Evolutionary conservation across 352 stramenopile genomes (phyloP), one percentile per base, ranked within the genome.

Genomic region (Plasmopara muralis): DNA sequence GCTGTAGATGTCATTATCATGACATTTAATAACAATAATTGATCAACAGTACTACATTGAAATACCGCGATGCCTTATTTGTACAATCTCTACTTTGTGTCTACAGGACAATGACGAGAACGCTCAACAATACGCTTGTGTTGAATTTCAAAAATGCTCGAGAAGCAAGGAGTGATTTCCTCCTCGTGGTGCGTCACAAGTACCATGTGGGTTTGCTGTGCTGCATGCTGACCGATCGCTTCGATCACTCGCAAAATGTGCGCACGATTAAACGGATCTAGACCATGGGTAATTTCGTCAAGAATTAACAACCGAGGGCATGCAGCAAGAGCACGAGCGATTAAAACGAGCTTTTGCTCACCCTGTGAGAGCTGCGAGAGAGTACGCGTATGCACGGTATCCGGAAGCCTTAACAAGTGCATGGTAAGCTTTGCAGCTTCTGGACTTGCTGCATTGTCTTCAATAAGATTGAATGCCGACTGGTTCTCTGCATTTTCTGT

Each of bases 171-270:
- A 14, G 84, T 73, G 47, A 96, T 82, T 59, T 97, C 90, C 51
- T 97, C 87, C 30, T 92, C 72, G 58, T 97, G 87, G 65, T 98
- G 91, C 39, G 89, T 97, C 42, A 98, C 95, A 34, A 96, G 79
- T 29, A 98, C 74, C 56, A 97, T 55, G 40, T 85, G 75, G 5
- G 76, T 78, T 20, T 55, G 53, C 3, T 45, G 41, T 6, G 64
- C 53, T 2, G 70, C 62, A 30, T 77, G 50, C 37, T 74, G 81
- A 20, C 79, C 76, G 20, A 97, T 78, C 31, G 72, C 55, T 53
- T 96, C 70, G 1, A 97, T 58, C 2, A 96, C 64, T 14, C 56
- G 68, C 14, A 97, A 59, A 5, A 97, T 72, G 18, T 78, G 72
- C 35, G 71, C 62, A 9, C 88, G 84, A 50, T 95, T 85, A 29